These are phyloP conservation scores for Piloderma croceum DNA, from an alignment of 768 basidiomycete genomes.

Conservation along the genomic window DNA sequence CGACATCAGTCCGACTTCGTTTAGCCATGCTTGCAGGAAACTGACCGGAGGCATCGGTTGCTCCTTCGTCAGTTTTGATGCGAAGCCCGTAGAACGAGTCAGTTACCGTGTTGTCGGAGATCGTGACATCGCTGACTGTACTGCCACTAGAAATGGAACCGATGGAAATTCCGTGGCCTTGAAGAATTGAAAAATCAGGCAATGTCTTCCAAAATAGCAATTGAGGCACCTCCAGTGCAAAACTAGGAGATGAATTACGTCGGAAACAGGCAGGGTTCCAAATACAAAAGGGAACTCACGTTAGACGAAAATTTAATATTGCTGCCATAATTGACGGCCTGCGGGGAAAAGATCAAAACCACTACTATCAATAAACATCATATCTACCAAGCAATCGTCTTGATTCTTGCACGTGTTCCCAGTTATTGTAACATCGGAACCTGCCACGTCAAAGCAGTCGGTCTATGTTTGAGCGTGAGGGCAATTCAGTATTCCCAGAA, in stretches of 20 bases:
- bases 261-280: too few species aligned
- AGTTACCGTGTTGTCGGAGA: slow-evolving; percentile 17
- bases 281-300: too few species aligned
- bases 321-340: too few species aligned
- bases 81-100: slow-evolving; percentile 11
- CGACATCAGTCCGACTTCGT: too few species aligned
- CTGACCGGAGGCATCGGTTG: slow-evolving; percentile 12
- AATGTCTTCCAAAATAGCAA: too few species aligned
- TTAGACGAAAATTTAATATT: too few species aligned
- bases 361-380: background rate
- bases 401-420: slow-evolving; percentile 14
- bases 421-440: slow-evolving; percentile 13
- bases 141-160: slow-evolving; percentile 11
- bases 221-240: too few species aligned
- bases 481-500: background rate
- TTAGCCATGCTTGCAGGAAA: too few species aligned
- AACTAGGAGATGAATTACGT: too few species aligned
- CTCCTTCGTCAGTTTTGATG: slow-evolving; percentile 19
- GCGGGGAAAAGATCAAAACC: too few species aligned
- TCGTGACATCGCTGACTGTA: slow-evolving; percentile 12
- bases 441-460: slow-evolving; percentile 19
- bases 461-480: slow-evolving; percentile 4
- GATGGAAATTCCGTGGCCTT: slow-evolving; percentile 6
- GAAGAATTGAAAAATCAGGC: too few species aligned
- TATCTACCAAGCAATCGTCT: slow-evolving; percentile 19